Base-by-base conservation (phyloP, 495 filamentous ascomycete genomes). In the Massariosphaeria phaeospora region DNA sequence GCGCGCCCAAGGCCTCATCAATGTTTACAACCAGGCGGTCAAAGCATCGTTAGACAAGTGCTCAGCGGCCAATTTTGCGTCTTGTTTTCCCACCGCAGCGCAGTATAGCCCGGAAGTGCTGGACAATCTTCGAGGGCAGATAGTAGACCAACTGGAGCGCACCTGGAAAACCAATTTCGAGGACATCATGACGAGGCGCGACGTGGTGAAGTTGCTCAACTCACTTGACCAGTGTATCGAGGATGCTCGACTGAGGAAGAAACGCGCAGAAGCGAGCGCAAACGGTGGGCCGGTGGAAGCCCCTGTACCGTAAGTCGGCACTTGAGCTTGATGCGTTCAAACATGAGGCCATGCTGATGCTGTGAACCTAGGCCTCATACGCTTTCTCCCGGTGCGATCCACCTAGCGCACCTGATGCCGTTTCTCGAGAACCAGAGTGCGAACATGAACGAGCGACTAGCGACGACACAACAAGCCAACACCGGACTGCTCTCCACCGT, bases 21-120 rank as follows among this genome's bases (percentile, higher is more conserved):
- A 82, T 36, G 75, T 93, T 40, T 91, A 88, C 70, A 72, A 75
- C 34, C 74, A 81, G 31, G 83, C 86, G 0, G 76, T 94, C 12
- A 72, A 74, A 10, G 77, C 84, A 54, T 88, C 89, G 1, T 76
- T 94, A 4, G 78, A 76, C 51, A 84, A 85, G 55, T 82, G 88
- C 68, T 82, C 76, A 30, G 88, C 85, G 67, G 74, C 76, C 40
- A 90, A 89, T 65, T 96, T 98, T 65, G 77, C 84, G 0, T 74
- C 83, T 18, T 98, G 93, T 68, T 98, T 95, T 69, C 93, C 93
- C 0, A 91, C 88, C 2, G 78, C 89, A 7, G 85, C 89, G 18
- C 70, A 72, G 55, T 70, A 84, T 60, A 84, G 84, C 25, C 84
- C 87, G 0, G 83, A 77, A 18, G 51, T 42, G 10, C 46, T 73